Percentiles rank a stretch among this genome's conserved stretches.
Conservation (phyloP, 2,329 filamentous ascomycete genomes). For the Apiospora sp. region DNA sequence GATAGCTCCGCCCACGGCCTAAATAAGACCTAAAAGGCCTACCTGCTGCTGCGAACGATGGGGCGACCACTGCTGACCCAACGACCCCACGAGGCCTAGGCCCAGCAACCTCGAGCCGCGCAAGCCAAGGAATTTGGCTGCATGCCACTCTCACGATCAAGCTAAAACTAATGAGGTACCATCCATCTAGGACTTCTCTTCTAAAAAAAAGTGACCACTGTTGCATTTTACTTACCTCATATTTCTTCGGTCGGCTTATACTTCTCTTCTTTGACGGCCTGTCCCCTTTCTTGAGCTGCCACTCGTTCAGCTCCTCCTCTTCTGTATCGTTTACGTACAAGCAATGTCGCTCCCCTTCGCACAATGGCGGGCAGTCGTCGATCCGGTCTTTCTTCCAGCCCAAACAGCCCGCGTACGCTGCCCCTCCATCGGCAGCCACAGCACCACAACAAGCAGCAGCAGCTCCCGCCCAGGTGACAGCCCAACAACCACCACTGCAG, state of each 20-base stretch:
- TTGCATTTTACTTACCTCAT: not conserved
- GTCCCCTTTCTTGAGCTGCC: not conserved
- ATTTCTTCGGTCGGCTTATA: not conserved
- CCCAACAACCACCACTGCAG: conserved; percentile 26
- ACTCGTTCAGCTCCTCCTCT: conserved; percentile 19
- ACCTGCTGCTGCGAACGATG: not conserved
- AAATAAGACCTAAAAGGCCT: not conserved
- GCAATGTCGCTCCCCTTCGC: conserved; percentile 49
- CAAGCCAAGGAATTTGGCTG: conserved; percentile 17
- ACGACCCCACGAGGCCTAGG: conserved; percentile 17
- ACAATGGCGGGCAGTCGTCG: conserved; percentile 55
- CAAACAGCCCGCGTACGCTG: conserved; percentile 53
- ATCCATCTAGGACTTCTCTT: not conserved
- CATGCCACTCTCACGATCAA: conserved; percentile 15
- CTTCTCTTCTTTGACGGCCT: conserved; percentile 10
- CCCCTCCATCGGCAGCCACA: conserved; percentile 35
- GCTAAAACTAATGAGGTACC: conserved; percentile 1
- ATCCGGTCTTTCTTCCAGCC: conserved; percentile 71
- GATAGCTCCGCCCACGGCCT: conserved; percentile 9
- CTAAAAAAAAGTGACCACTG: not conserved
- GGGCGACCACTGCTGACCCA: not conserved
- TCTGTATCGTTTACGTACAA: conserved; percentile 25
- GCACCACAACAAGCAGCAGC: conserved; percentile 23
- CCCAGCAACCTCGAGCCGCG: not conserved
- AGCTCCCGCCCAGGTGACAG: not conserved